Percentiles rank a stretch among this genome's conserved stretches.
Conservation (phyloP, 768 basidiomycete species). For the Phlebiopsis flavidoalba region DNA sequence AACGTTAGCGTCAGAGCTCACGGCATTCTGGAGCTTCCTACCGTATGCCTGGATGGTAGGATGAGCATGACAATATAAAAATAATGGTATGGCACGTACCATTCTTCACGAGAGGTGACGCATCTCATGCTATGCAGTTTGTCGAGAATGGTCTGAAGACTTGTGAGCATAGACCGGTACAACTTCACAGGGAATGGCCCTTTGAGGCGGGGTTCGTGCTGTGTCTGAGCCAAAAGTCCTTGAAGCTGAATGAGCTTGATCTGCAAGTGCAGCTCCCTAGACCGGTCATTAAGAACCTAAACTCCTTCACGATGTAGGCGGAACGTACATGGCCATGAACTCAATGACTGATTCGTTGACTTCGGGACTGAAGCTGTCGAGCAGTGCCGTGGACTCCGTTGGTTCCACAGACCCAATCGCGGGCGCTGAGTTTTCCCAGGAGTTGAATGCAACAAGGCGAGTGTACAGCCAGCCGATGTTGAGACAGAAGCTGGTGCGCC, state of each 20-base stretch:
- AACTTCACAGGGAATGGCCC: slow-evolving; percentile 88
- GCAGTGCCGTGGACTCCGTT: slow-evolving; percentile 22
- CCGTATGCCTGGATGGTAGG: slow-evolving; percentile 57
- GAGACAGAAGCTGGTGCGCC: slow-evolving; percentile 67
- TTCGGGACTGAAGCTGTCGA: slow-evolving; percentile 32
- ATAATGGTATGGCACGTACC: slow-evolving; percentile 42
- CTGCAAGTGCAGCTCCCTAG: slow-evolving; percentile 93
- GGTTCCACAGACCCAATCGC: slow-evolving; percentile 13
- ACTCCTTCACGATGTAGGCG: not conserved
- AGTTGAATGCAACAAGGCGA: slow-evolving; percentile 83
- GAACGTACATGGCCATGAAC: slow-evolving; percentile 86
- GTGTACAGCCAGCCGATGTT: slow-evolving; percentile 96
- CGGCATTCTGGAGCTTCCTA: slow-evolving; percentile 25
- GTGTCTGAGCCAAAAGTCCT: slow-evolving; percentile 79
- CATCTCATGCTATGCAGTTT: slow-evolving; percentile 93
- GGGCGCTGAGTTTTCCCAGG: slow-evolving; percentile 25
- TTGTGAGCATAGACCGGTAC: slow-evolving; percentile 79
- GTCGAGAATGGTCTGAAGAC: slow-evolving; percentile 82
- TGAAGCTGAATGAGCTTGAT: slow-evolving; percentile 85
- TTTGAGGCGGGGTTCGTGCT: slow-evolving; percentile 91
- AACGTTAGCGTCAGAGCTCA: not conserved
- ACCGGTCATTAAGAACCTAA: not conserved
- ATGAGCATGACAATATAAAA: not conserved
- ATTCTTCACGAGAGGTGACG: slow-evolving; percentile 94
- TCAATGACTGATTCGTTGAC: slow-evolving; percentile 67